Conservation (phyloP, 1,139 yeast genomes). For the Blastobotrys aristatus region DNA sequence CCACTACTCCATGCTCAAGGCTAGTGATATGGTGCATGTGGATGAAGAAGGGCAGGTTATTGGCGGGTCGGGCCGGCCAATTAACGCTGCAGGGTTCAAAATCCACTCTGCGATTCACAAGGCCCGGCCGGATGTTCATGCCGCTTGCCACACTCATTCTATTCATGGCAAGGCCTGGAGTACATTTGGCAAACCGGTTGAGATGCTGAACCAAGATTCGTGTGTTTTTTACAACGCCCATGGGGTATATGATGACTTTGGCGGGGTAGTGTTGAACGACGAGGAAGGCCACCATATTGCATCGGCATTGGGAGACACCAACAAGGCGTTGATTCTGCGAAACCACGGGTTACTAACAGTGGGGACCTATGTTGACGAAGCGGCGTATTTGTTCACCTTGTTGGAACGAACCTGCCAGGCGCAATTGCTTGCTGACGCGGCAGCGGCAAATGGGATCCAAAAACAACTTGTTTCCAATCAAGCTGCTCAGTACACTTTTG, state of each 20-base stretch:
- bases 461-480: conserved; percentile 49
- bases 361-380: conserved; percentile 76
- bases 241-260: conserved; percentile 62
- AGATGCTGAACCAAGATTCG: conserved; percentile 77
- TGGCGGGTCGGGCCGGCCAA: conserved; percentile 61
- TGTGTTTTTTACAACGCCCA: conserved; percentile 65
- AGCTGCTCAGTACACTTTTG: conserved; percentile 65
- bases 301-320: conserved; percentile 53
- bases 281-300: conserved; percentile 69
- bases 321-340: conserved; percentile 61
- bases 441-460: conserved; percentile 39
- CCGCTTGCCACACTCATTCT: conserved; percentile 81
- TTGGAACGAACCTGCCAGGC: conserved; percentile 67
- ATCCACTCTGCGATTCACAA: conserved; percentile 74
- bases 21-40: conserved; percentile 70
- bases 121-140: conserved; percentile 73
- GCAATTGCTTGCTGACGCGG: conserved; percentile 63
- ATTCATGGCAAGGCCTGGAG: conserved; percentile 71
- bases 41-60: conserved; percentile 66
- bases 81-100: conserved; percentile 76
- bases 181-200: conserved; percentile 63
- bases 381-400: conserved; percentile 65
- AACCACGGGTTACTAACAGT: conserved; percentile 79
- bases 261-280: conserved; percentile 75
- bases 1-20: conserved; percentile 65